Conservation (phyloP, 129 eudicot species). For the Deinandra increscens region DNA sequence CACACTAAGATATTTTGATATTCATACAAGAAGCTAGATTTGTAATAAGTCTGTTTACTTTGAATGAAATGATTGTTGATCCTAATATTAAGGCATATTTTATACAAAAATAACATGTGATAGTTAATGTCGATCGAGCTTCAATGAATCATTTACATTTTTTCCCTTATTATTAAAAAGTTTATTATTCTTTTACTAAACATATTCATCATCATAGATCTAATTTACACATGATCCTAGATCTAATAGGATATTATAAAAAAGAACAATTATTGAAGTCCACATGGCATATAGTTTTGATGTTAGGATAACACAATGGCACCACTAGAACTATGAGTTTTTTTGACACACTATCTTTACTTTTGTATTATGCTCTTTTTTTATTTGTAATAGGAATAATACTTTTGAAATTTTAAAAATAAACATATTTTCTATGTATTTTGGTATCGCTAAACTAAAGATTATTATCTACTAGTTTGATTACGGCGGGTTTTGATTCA, state of each 20-base stretch:
- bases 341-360: no score
- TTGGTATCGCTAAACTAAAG: no score
- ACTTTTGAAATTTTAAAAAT: no score
- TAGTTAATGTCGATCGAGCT: background rate
- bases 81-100: background rate
- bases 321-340: background rate
- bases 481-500: background rate
- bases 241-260: background rate
- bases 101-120: background rate
- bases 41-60: no score
- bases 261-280: background rate
- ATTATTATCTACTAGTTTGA: background rate
- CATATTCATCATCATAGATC: slow-evolving; percentile 12
- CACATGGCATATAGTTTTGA: background rate
- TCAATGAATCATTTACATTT: background rate
- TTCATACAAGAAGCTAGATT: background rate
- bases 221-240: slow-evolving; percentile 33
- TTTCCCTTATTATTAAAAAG: slow-evolving; percentile 1
- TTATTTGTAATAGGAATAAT: no score
- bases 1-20: background rate
- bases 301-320: slow-evolving; percentile 8
- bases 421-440: no score
- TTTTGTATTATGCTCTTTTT: no score
- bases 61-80: slow-evolving; percentile 7
- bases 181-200: background rate